phyloP scores from a whole-genome alignment of 2,329 filamentous ascomycete genomes.

The Ophiostoma populinum region DNA sequence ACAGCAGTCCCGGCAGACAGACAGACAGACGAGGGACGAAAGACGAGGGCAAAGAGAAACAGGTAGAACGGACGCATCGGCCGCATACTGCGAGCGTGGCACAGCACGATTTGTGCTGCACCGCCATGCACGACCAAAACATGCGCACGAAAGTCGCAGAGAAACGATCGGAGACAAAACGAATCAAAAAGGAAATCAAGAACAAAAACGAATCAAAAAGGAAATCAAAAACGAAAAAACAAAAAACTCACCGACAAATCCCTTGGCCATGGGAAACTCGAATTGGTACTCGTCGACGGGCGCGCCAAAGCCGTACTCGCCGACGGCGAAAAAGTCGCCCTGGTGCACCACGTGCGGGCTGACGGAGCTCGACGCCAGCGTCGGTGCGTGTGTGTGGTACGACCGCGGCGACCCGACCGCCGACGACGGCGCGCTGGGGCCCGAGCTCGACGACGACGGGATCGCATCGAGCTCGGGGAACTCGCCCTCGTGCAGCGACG shows the following conservation, averaged over 20 bases:
- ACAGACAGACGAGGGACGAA: no score
- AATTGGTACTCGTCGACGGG: conserved; percentile 33
- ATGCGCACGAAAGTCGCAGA: no score
- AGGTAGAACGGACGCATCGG: no score
- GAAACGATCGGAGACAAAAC: no score
- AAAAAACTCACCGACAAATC: conserved; percentile 33
- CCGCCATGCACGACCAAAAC: no score
- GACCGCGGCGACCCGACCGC: conserved; percentile 51
- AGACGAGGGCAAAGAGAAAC: no score
- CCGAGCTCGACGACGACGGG: conserved; percentile 43
- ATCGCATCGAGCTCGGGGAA: conserved; percentile 32
- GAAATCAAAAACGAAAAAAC: conserved; percentile 32
- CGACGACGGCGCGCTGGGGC: conserved; percentile 46
- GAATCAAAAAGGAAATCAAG: conserved; percentile 18
- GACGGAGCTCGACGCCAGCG: conserved; percentile 37
- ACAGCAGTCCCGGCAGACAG: no score
- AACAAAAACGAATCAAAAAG: conserved; percentile 9
- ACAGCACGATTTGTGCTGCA: no score
- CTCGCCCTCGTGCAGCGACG: no score
- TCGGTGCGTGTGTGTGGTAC: conserved; percentile 34
- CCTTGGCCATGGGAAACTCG: conserved; percentile 30
- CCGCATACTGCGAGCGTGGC: no score
- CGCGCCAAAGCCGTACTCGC: conserved; percentile 34
- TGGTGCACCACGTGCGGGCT: conserved; percentile 46
- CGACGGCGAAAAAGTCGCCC: conserved; percentile 33